Base-by-base conservation (phyloP, 371 early-diverging fungal species). In the Amoeboaphelidium occidentale region DNA sequence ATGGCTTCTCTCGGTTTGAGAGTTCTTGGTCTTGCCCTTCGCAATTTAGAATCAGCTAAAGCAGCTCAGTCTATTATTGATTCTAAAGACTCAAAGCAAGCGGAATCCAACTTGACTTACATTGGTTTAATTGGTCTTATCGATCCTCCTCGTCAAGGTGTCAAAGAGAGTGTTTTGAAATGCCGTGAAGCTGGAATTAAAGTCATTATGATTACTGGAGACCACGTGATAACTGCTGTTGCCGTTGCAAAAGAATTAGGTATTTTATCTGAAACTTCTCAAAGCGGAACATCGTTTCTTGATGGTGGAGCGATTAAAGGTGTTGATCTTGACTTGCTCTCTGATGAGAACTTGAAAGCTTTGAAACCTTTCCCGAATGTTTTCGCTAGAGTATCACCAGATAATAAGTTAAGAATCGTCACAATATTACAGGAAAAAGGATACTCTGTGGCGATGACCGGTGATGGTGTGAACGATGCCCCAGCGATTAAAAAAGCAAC, bases 401-500 rank as follows among this genome's bases (percentile, higher is more conserved):
- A 93, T 66, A 87, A 90, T 73, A 93, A 92, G 63, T 76, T 81
- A 59, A 79, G 81, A 51, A 84, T 94, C 28, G 88, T 94, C 1
- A 77, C 80, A 58, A 64, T 88, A 17, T 63, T 98, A 52, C 87
- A 97, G 62, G 68, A 74, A n/a, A 73, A 78, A 23, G 70, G 70
- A 23, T 68, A 79, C 55, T 61, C 80, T 14, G 90, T 87, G 22
- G 81, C 77, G 52, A 87, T 88, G 85, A 86, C 88, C 20, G 96
- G 96, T 48, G 81, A 92, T 63, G 81, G 93, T 65, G 78, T 89
- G 42, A 89, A 83, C 58, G 92, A 91, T 64, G 83, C 85, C 1
- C 85, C 83, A 1, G 91, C 92, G 25, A 73, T 91, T 49, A 88
- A 87, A 55, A 72, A 77, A 51, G 77, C 94, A 14, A 78, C 89